These are phyloP conservation scores for Erythrobasidium hasegawianum DNA, from an alignment of 1,284 basidiomycete species.

Conservation along the genomic window DNA sequence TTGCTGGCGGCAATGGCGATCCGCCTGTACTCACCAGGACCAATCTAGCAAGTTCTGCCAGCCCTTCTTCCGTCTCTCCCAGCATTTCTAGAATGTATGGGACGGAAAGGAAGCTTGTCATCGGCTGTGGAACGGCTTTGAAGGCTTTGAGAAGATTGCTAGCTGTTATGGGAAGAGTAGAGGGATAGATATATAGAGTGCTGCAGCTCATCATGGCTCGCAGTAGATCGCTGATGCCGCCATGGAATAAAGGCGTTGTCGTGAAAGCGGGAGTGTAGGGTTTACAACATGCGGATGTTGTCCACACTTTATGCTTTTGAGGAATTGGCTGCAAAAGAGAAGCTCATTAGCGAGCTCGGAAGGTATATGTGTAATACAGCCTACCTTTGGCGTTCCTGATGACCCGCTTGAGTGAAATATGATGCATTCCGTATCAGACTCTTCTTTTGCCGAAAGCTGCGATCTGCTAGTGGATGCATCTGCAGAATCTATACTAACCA, in stretches of 20 bases:
- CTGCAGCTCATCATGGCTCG: slow-evolving; percentile 51
- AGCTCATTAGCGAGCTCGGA: too few species aligned
- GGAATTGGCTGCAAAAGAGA: slow-evolving; percentile 56
- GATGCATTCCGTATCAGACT: slow-evolving; percentile 27
- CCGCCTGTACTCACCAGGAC: slow-evolving; percentile 57
- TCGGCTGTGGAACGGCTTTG: slow-evolving; percentile 40
- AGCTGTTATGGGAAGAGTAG: slow-evolving; percentile 48
- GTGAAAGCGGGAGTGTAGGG: slow-evolving; percentile 48
- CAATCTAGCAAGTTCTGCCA: slow-evolving; percentile 53
- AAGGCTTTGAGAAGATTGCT: slow-evolving; percentile 47
- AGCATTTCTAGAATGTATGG: slow-evolving; percentile 56
- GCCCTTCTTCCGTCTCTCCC: slow-evolving; percentile 56
- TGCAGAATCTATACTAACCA: not conserved
- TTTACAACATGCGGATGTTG: slow-evolving; percentile 42
- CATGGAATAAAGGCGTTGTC: slow-evolving; percentile 53
- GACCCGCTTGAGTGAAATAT: slow-evolving; percentile 33
- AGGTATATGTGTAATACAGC: too few species aligned
- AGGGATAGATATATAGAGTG: slow-evolving; percentile 50
- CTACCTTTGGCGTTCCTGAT: slow-evolving; percentile 33
- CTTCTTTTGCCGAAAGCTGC: slow-evolving; percentile 10
- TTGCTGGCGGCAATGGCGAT: slow-evolving; percentile 51
- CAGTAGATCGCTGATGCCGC: slow-evolving; percentile 52
- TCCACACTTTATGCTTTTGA: slow-evolving; percentile 50
- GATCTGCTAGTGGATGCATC: not conserved
- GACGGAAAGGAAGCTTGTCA: slow-evolving; percentile 39